Percentiles rank a stretch among this genome's conserved stretches.
phyloP scores from a whole-genome alignment of 352 stramenopile genomes.

The Pythium graminicola region DNA sequence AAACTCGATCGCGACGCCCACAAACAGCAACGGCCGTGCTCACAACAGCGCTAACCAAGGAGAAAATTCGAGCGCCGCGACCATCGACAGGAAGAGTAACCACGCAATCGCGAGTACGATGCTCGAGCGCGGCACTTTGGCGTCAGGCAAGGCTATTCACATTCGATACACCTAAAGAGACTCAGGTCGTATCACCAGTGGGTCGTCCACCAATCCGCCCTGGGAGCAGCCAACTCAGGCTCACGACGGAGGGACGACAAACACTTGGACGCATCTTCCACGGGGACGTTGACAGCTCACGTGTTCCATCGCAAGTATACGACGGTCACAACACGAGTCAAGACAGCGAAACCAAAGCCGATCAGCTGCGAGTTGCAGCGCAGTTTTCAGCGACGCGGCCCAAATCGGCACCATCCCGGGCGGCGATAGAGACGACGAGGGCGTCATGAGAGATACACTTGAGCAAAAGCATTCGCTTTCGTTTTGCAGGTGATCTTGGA shows the following conservation, averaged over 20 bases:
- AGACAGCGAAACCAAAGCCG: neutral
- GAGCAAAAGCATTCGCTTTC: neutral
- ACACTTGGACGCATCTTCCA: constrained; percentile 18
- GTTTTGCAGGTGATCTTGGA: too few species aligned
- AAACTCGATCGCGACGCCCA: neutral
- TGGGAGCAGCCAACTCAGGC: constrained; percentile 3
- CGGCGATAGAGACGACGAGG: neutral
- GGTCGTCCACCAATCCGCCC: neutral
- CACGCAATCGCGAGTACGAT: constrained; percentile 20
- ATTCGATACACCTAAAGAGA: constrained; percentile 17
- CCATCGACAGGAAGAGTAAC: constrained; percentile 4
- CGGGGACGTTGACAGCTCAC: constrained; percentile 2
- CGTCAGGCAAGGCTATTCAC: constrained; percentile 42
- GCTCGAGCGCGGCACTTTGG: constrained; percentile 39
- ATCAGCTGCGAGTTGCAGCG: neutral
- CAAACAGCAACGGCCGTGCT: constrained; percentile 4
- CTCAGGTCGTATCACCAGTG: neutral
- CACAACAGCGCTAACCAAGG: neutral
- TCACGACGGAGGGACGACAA: constrained; percentile 13
- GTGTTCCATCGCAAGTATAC: neutral
- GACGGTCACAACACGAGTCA: neutral
- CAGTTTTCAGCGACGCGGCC: constrained; percentile 14
- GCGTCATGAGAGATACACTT: constrained; percentile 3
- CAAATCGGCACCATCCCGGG: constrained; percentile 17
- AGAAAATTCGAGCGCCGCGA: neutral